Conservation (phyloP, 306 rosid species). For the Acmispon strigosus region DNA sequence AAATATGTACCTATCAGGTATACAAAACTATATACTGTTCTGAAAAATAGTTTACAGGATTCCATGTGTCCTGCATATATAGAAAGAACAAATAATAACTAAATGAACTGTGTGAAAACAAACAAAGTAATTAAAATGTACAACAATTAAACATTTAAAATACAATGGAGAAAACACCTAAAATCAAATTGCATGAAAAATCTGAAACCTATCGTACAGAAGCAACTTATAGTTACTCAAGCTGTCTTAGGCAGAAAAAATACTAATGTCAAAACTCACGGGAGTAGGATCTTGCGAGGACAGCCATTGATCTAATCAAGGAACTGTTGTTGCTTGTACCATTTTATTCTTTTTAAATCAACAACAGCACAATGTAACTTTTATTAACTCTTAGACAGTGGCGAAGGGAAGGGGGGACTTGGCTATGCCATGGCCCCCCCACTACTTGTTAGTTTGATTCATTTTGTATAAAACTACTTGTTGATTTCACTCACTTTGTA, state of each 20-base stretch:
- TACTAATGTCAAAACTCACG: neutral
- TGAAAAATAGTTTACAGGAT: conserved; percentile 62
- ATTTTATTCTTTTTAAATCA: neutral
- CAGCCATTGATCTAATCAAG: neutral
- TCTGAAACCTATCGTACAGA: neutral
- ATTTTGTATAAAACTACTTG: no score
- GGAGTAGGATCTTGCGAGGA: neutral
- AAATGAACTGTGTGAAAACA: neutral
- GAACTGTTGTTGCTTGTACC: neutral
- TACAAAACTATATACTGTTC: conserved; percentile 52
- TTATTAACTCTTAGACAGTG: no score
- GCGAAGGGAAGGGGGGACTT: no score
- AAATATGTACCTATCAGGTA: conserved; percentile 77
- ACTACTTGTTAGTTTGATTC: no score
- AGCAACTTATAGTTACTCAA: neutral
- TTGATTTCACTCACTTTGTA: no score
- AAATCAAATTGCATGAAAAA: conserved; percentile 10
- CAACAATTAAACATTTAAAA: neutral
- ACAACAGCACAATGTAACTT: neutral
- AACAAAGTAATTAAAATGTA: neutral
- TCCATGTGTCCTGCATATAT: conserved; percentile 60
- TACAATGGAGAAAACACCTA: neutral
- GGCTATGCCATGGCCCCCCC: no score
- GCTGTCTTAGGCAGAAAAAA: conserved; percentile 6
- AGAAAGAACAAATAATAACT: conserved; percentile 3